phyloP scores from a whole-genome alignment of 306 rosid species.

The Prunus mira region DNA sequence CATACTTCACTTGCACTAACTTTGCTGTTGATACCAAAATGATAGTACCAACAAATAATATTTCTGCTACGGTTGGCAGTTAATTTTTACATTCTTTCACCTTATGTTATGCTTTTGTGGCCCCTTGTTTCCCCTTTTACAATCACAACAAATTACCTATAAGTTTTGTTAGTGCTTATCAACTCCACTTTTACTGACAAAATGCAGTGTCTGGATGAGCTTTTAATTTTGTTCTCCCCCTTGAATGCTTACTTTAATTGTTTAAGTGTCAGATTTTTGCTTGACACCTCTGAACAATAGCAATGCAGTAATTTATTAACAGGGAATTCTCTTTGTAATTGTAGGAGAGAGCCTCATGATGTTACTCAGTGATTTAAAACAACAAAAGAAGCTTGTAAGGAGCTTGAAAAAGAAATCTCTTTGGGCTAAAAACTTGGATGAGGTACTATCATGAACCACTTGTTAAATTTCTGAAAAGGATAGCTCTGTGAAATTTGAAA shows the following conservation, averaged over 20 bases:
- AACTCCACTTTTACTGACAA: not conserved
- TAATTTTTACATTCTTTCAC: not conserved
- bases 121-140: not conserved
- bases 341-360: conserved; percentile 76
- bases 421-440: conserved; percentile 79
- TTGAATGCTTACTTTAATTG: conserved; percentile 13
- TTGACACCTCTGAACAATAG: conserved; percentile 5
- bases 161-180: not conserved
- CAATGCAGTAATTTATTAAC: conserved; percentile 29
- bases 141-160: not conserved
- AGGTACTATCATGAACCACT: conserved; percentile 49
- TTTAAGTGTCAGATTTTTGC: conserved; percentile 9
- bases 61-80: too few species aligned
- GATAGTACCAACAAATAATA: too few species aligned
- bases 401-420: conserved; percentile 88
- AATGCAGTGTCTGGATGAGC: conserved; percentile 2
- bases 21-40: not conserved
- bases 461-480: conserved; percentile 10
- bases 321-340: conserved; percentile 29
- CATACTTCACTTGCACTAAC: not conserved
- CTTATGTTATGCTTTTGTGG: not conserved
- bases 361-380: conserved; percentile 74
- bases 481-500: conserved; percentile 1
- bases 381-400: conserved; percentile 79
- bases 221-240: conserved; percentile 4